Evolutionary conservation across 371 early-diverging fungal genomes (phyloP).

Genomic region (Mortierella sp.): DNA sequence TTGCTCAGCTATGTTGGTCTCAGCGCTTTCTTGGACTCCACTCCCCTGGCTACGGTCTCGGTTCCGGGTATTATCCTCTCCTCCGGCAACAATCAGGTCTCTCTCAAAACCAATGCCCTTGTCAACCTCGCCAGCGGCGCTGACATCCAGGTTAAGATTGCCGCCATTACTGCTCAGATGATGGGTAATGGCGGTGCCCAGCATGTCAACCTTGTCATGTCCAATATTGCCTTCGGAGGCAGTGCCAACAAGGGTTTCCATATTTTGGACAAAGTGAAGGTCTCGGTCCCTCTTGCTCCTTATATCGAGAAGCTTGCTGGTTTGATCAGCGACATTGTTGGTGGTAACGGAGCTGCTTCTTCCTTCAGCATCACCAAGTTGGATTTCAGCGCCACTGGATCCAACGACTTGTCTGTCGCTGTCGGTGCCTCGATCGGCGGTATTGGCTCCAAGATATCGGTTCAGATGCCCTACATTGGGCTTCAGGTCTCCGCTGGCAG

Average conservation of each 20-base stretch:
- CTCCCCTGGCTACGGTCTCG: constrained; percentile 40
- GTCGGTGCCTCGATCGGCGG: constrained; percentile 49
- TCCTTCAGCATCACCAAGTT: constrained; percentile 38
- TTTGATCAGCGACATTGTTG: constrained; percentile 24
- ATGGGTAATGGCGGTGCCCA: constrained; percentile 35
- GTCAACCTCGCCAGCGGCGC: constrained; percentile 33
- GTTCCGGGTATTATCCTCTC: constrained; percentile 38
- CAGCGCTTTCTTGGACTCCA: constrained; percentile 46
- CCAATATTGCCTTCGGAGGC: constrained; percentile 55
- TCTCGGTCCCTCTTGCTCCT: constrained; percentile 49
- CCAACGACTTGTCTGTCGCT: constrained; percentile 42
- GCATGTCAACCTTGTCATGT: constrained; percentile 45
- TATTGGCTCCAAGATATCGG: constrained; percentile 54
- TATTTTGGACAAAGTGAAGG: constrained; percentile 47
- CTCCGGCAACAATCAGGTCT: constrained; percentile 47
- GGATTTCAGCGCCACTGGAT: constrained; percentile 44
- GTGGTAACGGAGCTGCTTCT: constrained; percentile 14
- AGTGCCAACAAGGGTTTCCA: constrained; percentile 38
- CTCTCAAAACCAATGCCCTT: constrained; percentile 28
- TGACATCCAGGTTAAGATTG: constrained; percentile 49
- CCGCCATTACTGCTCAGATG: constrained; percentile 39
- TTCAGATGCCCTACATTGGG: constrained; percentile 53
- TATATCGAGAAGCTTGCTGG: constrained; percentile 43
- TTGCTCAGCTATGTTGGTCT: constrained; percentile 51
- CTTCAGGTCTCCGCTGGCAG: constrained; percentile 37